phyloP scores from a whole-genome alignment of 1,284 basidiomycete species.

The Flammula alnicola region DNA sequence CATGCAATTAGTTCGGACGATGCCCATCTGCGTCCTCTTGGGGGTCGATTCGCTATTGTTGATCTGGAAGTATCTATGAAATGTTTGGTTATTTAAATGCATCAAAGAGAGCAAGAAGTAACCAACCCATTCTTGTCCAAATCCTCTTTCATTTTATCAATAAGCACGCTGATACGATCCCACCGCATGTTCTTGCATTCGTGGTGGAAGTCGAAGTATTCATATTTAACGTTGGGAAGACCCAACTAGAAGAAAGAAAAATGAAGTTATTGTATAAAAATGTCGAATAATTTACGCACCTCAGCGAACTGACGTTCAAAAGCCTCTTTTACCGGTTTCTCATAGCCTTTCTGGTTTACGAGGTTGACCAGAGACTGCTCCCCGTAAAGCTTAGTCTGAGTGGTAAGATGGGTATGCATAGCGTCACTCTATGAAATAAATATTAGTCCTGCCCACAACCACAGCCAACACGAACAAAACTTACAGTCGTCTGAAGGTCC shows the following conservation, averaged over 20 bases:
- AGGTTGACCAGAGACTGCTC: conserved; percentile 88
- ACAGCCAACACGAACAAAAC: background rate
- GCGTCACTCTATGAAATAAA: conserved; percentile 61
- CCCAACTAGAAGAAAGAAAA: too few species aligned
- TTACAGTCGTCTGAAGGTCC: conserved; percentile 79
- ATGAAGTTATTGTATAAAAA: background rate
- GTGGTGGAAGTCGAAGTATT: conserved; percentile 98
- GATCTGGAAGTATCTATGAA: conserved; percentile 75
- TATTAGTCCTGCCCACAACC: conserved; percentile 2
- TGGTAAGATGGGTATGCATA: conserved; percentile 76
- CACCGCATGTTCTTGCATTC: conserved; percentile 97
- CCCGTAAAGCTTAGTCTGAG: conserved; percentile 81
- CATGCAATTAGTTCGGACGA: conserved; percentile 90
- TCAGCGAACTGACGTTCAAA: conserved; percentile 83
- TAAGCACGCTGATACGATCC: conserved; percentile 87
- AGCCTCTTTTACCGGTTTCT: conserved; percentile 95
- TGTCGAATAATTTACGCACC: conserved; percentile 39
- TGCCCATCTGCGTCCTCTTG: conserved; percentile 64
- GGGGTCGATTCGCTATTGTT: conserved; percentile 51
- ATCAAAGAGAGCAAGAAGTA: conserved; percentile 4
- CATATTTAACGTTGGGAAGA: conserved; percentile 78
- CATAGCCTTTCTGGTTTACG: conserved; percentile 95
- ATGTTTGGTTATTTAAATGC: conserved; percentile 1
- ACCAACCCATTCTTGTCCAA: conserved; percentile 74
- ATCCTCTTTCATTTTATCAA: conserved; percentile 80